phyloP scores from a whole-genome alignment of 176 grass and related monocot genomes.

The Aegilops tauschii region DNA sequence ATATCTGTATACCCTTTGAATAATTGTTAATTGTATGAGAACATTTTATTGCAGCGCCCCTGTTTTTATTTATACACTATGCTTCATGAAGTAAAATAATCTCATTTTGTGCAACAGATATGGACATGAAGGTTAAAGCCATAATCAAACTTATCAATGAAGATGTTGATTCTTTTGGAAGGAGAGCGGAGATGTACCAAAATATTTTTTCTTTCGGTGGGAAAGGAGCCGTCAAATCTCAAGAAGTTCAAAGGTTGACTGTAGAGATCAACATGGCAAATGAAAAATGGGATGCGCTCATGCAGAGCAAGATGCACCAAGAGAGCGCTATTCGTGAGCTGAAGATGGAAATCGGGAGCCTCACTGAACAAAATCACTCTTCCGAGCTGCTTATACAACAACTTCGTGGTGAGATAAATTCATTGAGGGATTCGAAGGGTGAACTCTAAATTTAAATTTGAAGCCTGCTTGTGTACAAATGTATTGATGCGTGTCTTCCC shows the following conservation, averaged over 20 bases:
- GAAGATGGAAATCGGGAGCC: constrained; percentile 52
- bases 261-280: constrained; percentile 41
- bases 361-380: constrained; percentile 59
- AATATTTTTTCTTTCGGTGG: constrained; percentile 58
- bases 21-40: constrained; percentile 11
- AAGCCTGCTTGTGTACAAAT: too few species aligned
- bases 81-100: constrained; percentile 29
- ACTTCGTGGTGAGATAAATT: constrained; percentile 39
- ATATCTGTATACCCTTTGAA: neutral
- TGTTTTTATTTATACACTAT: neutral
- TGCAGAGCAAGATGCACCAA: constrained; percentile 45
- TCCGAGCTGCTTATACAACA: constrained; percentile 49
- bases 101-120: constrained; percentile 59
- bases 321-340: constrained; percentile 57
- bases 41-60: neutral
- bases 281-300: constrained; percentile 50
- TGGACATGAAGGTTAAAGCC: constrained; percentile 77
- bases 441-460: too few species aligned
- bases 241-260: constrained; percentile 50
- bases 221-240: constrained; percentile 44
- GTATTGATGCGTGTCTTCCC: too few species aligned
- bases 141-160: constrained; percentile 95
- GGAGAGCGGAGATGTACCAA: constrained; percentile 94
- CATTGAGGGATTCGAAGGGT: constrained; percentile 43
- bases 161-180: constrained; percentile 83